Conservation (phyloP, 1,139 yeast genomes). For the Pichia sp. region DNA sequence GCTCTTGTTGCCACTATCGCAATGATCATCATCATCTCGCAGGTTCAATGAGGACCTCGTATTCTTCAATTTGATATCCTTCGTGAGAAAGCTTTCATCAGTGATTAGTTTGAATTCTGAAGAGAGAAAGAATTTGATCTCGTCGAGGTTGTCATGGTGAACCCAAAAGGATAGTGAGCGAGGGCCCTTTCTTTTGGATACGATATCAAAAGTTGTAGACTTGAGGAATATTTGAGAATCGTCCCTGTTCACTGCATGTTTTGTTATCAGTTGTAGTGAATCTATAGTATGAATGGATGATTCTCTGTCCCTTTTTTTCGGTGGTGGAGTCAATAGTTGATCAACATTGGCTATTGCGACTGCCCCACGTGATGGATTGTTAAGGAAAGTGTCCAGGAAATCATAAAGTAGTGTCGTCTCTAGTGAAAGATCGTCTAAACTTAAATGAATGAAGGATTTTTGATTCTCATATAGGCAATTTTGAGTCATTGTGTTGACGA, state of each 20-base stretch:
- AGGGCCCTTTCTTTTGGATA: constrained; percentile 28
- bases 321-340: too few species aligned
- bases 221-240: constrained; percentile 14
- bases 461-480: constrained; percentile 34
- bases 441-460: constrained; percentile 56
- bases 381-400: constrained; percentile 29
- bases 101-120: constrained; percentile 26
- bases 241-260: constrained; percentile 9
- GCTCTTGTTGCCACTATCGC: too few species aligned
- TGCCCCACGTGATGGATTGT: constrained; percentile 5
- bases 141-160: constrained; percentile 38
- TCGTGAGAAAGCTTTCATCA: constrained; percentile 21
- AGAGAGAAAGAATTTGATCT: constrained; percentile 33
- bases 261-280: constrained; percentile 28
- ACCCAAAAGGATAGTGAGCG: constrained; percentile 32
- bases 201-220: constrained; percentile 30
- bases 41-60: constrained; percentile 22
- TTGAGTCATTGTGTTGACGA: constrained; percentile 32
- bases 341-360: too few species aligned
- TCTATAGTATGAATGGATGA: constrained; percentile 30
- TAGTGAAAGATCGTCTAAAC: constrained; percentile 55
- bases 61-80: constrained; percentile 18
- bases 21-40: not conserved
- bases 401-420: constrained; percentile 57
- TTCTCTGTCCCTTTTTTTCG: constrained; percentile 11